Percentiles rank a stretch among this genome's conserved stretches.
These are phyloP conservation scores for Podaxis sp. DNA, from an alignment of 768 basidiomycete species.

Conservation along the genomic window DNA sequence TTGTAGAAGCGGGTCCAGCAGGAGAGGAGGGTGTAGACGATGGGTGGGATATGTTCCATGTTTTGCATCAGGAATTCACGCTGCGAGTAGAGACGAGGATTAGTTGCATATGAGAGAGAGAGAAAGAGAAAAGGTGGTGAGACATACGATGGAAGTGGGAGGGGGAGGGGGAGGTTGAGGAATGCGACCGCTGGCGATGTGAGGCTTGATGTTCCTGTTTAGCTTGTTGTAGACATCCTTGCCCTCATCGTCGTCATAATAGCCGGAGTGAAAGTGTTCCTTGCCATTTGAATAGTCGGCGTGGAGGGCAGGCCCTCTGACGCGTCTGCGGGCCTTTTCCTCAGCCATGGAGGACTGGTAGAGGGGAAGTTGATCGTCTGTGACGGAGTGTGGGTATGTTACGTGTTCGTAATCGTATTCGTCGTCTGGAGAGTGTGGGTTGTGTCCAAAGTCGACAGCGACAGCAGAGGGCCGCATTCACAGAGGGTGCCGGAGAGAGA, in stretches of 20 bases:
- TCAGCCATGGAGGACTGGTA: slow-evolving; percentile 36
- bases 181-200: slow-evolving; percentile 54
- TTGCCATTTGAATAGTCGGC: not conserved
- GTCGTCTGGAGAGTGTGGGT: slow-evolving; percentile 49
- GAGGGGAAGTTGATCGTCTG: slow-evolving; percentile 14
- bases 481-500: slow-evolving; percentile 15
- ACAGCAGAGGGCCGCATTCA: slow-evolving; percentile 64
- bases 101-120: slow-evolving; percentile 15
- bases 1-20: slow-evolving; percentile 94
- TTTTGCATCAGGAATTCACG: slow-evolving; percentile 78
- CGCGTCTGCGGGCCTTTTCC: slow-evolving; percentile 61
- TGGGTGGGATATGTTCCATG: slow-evolving; percentile 70
- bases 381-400: slow-evolving; percentile 41
- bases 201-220: slow-evolving; percentile 27
- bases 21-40: slow-evolving; percentile 87
- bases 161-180: slow-evolving; percentile 62
- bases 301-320: slow-evolving; percentile 21
- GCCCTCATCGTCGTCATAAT: slow-evolving; percentile 41
- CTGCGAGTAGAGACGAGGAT: slow-evolving; percentile 30
- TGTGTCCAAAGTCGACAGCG: slow-evolving; percentile 63
- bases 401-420: slow-evolving; percentile 80
- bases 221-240: slow-evolving; percentile 52
- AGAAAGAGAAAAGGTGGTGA: slow-evolving; percentile 12
- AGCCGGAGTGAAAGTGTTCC: not conserved
- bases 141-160: slow-evolving; percentile 56